Conservation (phyloP, 257 asterid genomes). For the Gentiana macrophylla region DNA sequence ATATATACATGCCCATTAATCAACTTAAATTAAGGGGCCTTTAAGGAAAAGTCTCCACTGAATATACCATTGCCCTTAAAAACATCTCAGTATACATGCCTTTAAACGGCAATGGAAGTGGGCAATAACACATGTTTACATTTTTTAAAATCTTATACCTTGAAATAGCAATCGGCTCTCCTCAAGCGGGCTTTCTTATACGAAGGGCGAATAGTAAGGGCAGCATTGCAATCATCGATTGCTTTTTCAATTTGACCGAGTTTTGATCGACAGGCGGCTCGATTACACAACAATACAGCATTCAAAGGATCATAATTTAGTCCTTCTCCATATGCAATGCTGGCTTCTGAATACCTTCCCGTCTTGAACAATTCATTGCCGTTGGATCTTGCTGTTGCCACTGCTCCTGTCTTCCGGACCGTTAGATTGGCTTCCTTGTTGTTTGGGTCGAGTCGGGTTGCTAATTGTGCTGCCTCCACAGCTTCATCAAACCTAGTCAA, state of each 20-base stretch:
- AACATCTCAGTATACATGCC: background rate
- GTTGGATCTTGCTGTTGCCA: constrained; percentile 42
- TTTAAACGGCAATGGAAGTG: no score
- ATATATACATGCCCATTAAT: background rate
- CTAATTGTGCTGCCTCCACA: constrained; percentile 46
- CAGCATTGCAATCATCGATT: constrained; percentile 57
- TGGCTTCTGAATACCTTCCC: constrained; percentile 44
- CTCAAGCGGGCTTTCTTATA: constrained; percentile 65
- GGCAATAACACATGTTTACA: no score
- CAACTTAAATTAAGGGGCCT: background rate
- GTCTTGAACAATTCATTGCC: constrained; percentile 59
- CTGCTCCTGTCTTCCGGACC: constrained; percentile 40
- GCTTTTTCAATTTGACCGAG: constrained; percentile 53
- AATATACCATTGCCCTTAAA: background rate
- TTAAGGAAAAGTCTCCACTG: background rate
- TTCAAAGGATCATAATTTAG: constrained; percentile 49
- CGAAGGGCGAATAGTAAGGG: constrained; percentile 42
- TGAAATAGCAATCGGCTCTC: constrained; percentile 52
- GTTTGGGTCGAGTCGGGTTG: constrained; percentile 43
- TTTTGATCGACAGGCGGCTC: constrained; percentile 66
- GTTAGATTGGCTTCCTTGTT: constrained; percentile 45
- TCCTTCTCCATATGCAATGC: constrained; percentile 63
- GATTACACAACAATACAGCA: constrained; percentile 51
- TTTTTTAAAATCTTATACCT: constrained; percentile 25
- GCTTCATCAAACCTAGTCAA: constrained; percentile 54